Percentiles rank a stretch among this genome's conserved stretches.
These are phyloP conservation scores for Globisporangium alternatum DNA, from an alignment of 352 stramenopile species.

Conservation along the genomic window DNA sequence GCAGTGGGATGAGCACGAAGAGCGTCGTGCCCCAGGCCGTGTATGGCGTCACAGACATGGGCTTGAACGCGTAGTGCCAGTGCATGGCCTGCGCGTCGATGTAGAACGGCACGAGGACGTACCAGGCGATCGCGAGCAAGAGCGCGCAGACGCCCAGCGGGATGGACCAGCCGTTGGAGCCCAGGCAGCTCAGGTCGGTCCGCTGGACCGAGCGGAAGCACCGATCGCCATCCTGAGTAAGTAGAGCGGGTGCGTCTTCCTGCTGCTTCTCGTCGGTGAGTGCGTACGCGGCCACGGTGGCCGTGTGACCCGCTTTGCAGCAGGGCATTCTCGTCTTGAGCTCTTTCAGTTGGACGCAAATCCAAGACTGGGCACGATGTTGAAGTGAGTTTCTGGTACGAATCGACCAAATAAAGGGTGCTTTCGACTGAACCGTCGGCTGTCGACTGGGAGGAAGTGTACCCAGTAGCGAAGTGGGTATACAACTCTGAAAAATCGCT, in stretches of 20 bases:
- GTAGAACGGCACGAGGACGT: not conserved
- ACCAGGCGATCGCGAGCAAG: not conserved
- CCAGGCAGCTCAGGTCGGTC: not conserved
- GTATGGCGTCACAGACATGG: conserved; percentile 1
- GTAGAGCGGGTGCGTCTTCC: not conserved
- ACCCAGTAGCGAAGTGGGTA: not conserved
- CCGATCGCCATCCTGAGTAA: not conserved
- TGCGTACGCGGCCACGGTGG: not conserved
- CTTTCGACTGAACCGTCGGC: not conserved
- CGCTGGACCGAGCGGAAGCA: not conserved
- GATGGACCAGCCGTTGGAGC: not conserved
- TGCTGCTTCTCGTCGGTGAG: not conserved
- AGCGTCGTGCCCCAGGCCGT: not conserved
- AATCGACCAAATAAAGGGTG: not conserved
- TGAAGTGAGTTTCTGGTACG: no score
- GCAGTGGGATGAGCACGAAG: not conserved
- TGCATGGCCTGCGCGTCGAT: not conserved
- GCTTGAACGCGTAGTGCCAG: conserved; percentile 4
- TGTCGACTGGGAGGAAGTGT: not conserved
- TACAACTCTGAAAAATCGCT: not conserved
- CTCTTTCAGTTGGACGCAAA: not conserved
- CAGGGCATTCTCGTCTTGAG: not conserved
- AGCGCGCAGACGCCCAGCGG: not conserved
- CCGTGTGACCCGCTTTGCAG: not conserved
- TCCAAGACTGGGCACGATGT: not conserved